Evolutionary conservation across 2,329 filamentous ascomycete genomes (phyloP), one percentile per base, ranked within the genome.

Genomic region (Proliferodiscus dingleyae): DNA sequence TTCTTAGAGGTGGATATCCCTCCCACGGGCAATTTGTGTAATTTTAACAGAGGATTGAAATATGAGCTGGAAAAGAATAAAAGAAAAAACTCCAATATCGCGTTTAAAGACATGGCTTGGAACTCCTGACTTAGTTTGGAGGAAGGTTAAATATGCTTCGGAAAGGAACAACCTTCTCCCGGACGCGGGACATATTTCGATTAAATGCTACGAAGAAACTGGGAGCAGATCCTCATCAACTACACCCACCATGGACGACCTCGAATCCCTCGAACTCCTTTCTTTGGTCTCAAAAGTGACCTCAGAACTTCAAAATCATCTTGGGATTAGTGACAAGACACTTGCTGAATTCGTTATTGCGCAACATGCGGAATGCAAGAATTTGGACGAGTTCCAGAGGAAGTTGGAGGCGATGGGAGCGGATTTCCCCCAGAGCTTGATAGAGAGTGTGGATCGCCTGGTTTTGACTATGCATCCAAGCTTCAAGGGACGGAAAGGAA

Each of bases 261-360:
- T 98, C 56, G 80, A 87, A 66, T 87, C 88, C 59, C 82, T 98
- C 64, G 93, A 98, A 75, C 76, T 94, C 50, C 78, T 98, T 43
- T 95, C 90, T 59, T 83, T 98, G 61, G 89, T 97, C 46, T 93
- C 89, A 41, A 95, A 91, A 67, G 89, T 98, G 58, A 89, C 89
- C 11, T 91, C 87, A 15, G 93, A 98, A 68, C 76, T 98, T 43
- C 85, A 95, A 60, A 98, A 98, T 63, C 88, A 98, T 68, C 70
- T 97, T 49, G 89, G 90, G 45, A 81, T 96, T 59, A 86, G 80
- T 64, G 90, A 98, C 69, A 96, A 95, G 68, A 95, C 89, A 4
- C 81, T 98, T 21, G 90, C 93, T 57, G 93, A 98, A 68, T 98
- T 95, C 64, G 81, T 98, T 60, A 95, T 98, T 62, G 87, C 87